phyloP scores from a whole-genome alignment of 768 basidiomycete genomes.

The Gloeostereum incarnatum region DNA sequence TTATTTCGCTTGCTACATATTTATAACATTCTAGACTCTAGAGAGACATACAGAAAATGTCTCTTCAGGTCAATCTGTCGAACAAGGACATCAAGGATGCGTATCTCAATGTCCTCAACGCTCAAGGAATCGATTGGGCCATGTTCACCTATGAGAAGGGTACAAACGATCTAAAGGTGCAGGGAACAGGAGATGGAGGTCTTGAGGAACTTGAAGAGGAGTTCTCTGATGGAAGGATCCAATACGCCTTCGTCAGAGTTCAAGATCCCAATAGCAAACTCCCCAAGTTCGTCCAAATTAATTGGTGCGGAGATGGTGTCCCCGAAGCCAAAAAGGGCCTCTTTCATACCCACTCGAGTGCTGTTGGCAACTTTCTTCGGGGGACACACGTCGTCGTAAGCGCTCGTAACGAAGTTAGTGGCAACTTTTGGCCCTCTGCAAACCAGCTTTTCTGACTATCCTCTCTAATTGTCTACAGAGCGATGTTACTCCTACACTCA shows the following conservation, averaged over 20 bases:
- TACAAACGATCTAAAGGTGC: constrained; percentile 82
- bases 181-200: constrained; percentile 78
- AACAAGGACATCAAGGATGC: constrained; percentile 63
- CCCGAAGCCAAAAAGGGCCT: constrained; percentile 88
- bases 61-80: constrained; percentile 72
- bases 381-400: constrained; percentile 82
- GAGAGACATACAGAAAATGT: too few relatives aligned
- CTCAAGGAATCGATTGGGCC: constrained; percentile 63
- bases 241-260: constrained; percentile 86
- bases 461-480: constrained; percentile 27
- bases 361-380: constrained; percentile 72
- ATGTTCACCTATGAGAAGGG: constrained; percentile 76
- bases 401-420: constrained; percentile 74
- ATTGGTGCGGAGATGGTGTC: constrained; percentile 97
- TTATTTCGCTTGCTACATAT: too few relatives aligned
- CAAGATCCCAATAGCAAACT: constrained; percentile 78
- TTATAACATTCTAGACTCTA: too few relatives aligned
- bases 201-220: constrained; percentile 89
- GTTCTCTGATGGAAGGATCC: constrained; percentile 94
- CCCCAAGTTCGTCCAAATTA: constrained; percentile 89
- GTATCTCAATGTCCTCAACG: constrained; percentile 67
- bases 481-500: constrained; percentile 71
- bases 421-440: constrained; percentile 1
- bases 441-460: not conserved
- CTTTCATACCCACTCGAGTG: constrained; percentile 79